phyloP scores from a whole-genome alignment of 306 rosid species.

The Pyrus bretschneideri region DNA sequence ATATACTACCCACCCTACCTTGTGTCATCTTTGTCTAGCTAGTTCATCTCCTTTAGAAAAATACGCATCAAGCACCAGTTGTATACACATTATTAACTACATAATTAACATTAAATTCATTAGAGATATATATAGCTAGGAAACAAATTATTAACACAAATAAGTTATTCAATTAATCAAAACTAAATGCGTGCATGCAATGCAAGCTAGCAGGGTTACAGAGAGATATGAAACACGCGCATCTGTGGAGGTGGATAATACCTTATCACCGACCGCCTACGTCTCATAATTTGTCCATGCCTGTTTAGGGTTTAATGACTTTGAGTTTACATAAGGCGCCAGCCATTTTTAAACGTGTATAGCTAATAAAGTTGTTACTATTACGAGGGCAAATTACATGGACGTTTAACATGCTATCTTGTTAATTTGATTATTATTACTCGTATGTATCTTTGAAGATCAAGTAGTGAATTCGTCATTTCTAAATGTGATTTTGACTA shows the following conservation, averaged over 20 bases:
- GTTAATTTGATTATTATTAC: neutral
- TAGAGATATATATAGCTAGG: neutral
- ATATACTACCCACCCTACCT: neutral
- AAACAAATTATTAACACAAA: neutral
- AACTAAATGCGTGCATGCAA: neutral
- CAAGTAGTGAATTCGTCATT: neutral
- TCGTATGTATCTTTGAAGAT: neutral
- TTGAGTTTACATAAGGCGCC: neutral
- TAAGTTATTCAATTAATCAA: neutral
- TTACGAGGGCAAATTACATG: neutral
- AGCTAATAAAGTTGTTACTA: neutral
- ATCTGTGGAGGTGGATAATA: neutral
- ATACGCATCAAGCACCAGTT: neutral
- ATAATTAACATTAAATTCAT: neutral
- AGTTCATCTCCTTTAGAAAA: too few relatives aligned
- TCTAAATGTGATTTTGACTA: neutral
- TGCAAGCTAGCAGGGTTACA: neutral
- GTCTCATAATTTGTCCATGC: neutral
- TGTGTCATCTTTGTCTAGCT: constrained; percentile 1
- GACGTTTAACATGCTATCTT: too few relatives aligned
- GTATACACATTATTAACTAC: neutral
- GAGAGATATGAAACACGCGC: neutral
- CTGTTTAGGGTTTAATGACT: neutral
- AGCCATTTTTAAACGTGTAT: neutral
- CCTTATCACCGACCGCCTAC: neutral